These are phyloP conservation scores for Coemansia sp. DNA, from an alignment of 192 early-diverging fungal species.

Conservation along the genomic window DNA sequence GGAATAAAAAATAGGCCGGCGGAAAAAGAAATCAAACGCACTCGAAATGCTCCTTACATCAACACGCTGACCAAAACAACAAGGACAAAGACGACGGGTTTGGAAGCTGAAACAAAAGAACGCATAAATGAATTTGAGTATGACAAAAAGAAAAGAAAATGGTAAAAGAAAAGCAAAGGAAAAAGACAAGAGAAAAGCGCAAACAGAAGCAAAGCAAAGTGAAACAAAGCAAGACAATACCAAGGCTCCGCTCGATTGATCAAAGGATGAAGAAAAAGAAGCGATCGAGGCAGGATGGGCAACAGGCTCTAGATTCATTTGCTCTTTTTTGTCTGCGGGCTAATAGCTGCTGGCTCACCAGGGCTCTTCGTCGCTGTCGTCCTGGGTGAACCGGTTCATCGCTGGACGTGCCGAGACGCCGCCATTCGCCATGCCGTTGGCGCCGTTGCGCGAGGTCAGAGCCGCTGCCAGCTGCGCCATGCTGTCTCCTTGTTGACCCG, in stretches of 20 bases:
- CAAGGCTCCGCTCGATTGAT: constrained; percentile 16
- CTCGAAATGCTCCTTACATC: no score
- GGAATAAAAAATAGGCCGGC: no score
- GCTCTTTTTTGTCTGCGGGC: no score
- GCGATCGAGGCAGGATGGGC: no score
- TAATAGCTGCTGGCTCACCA: no score
- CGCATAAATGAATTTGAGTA: not conserved
- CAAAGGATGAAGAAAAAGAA: no score
- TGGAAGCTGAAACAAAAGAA: not conserved
- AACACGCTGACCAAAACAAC: no score
- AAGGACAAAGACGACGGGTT: no score
- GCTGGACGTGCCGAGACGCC: constrained; percentile 33
- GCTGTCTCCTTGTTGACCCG: constrained; percentile 23
- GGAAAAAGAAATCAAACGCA: no score
- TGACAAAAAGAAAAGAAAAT: constrained; percentile 8
- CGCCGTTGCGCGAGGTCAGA: constrained; percentile 27
- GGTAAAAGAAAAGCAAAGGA: constrained; percentile 1
- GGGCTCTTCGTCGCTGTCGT: constrained; percentile 49
- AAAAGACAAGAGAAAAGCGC: not conserved
- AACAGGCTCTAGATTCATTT: no score
- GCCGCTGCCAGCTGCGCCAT: constrained; percentile 51
- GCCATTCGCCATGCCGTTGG: constrained; percentile 12
- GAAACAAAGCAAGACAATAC: constrained; percentile 7
- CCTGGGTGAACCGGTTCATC: constrained; percentile 42
- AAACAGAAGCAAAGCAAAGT: constrained; percentile 8